Conservation (phyloP, 148 eudicot genomes). For the Rhododendron mucronatum region DNA sequence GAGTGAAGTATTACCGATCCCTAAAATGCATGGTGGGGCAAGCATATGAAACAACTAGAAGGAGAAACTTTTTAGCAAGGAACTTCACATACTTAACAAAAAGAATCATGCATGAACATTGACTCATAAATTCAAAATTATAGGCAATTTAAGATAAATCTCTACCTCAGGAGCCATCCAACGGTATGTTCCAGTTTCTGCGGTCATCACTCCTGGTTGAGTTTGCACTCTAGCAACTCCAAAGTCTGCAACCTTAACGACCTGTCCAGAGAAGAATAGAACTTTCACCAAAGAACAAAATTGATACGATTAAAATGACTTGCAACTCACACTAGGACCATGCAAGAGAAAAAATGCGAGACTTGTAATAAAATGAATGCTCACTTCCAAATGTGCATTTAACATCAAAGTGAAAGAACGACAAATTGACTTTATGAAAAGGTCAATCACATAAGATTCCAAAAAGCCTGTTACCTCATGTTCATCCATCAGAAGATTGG, state of each 20-base stretch:
- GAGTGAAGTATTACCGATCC: not conserved
- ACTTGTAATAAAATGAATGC: not conserved
- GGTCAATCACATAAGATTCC: not conserved
- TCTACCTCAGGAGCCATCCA: constrained; percentile 90
- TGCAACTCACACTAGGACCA: not conserved
- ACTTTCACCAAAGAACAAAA: constrained; percentile 7
- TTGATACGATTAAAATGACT: not conserved
- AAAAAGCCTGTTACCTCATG: constrained; percentile 41
- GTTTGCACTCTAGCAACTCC: constrained; percentile 69
- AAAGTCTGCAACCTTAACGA: constrained; percentile 73
- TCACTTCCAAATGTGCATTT: not conserved
- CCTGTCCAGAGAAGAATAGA: constrained; percentile 23
- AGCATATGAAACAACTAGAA: not conserved
- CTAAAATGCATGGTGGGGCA: not conserved
- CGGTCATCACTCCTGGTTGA: constrained; percentile 67
- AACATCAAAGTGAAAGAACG: not conserved
- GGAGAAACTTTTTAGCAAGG: not conserved
- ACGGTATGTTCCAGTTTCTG: constrained; percentile 74
- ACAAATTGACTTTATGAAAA: not conserved
- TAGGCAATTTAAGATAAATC: not conserved
- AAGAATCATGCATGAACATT: not conserved
- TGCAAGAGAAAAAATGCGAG: not conserved
- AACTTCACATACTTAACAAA: not conserved
- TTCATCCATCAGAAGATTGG: constrained; percentile 69
- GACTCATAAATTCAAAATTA: not conserved